These are phyloP conservation scores for Metarhizium sp. DNA, from an alignment of 2,329 filamentous ascomycete genomes.

Conservation along the genomic window DNA sequence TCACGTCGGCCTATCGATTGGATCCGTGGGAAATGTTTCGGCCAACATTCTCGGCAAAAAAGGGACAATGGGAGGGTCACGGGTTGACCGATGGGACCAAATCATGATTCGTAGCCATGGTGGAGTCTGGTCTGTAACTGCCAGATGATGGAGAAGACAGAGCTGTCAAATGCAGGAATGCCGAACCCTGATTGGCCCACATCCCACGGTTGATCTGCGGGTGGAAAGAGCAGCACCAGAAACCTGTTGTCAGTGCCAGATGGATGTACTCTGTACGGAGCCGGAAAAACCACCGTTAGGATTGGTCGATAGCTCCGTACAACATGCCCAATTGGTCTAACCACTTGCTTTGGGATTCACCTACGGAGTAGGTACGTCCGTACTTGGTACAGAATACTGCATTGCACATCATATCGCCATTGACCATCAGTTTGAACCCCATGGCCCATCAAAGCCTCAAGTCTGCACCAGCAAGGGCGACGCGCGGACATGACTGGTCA, in stretches of 20 bases:
- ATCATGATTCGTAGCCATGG: neutral
- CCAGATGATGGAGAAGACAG: too few relatives aligned
- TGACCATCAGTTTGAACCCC: neutral
- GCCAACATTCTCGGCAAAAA: constrained; percentile 8
- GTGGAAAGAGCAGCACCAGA: too few relatives aligned
- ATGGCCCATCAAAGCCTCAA: neutral
- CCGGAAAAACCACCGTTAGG: neutral
- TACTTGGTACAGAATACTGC: too few relatives aligned
- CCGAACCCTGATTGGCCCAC: too few relatives aligned
- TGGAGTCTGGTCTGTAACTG: neutral
- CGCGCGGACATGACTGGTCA: too few relatives aligned
- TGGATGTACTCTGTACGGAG: neutral
- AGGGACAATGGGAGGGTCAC: neutral
- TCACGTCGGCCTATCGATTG: constrained; percentile 8
- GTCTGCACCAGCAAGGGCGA: too few relatives aligned
- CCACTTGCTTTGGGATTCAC: neutral
- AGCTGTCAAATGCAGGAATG: too few relatives aligned
- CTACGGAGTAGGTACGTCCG: neutral
- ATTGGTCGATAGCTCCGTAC: neutral
- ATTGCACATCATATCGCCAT: neutral
- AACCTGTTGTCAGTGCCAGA: too few relatives aligned
- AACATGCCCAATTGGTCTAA: too few relatives aligned
- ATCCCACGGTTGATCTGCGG: too few relatives aligned
- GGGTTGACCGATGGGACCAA: constrained; percentile 4
- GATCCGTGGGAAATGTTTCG: constrained; percentile 7